phyloP scores from a whole-genome alignment of 2,329 filamentous ascomycete genomes.

The Phyllosticta ampelicida region DNA sequence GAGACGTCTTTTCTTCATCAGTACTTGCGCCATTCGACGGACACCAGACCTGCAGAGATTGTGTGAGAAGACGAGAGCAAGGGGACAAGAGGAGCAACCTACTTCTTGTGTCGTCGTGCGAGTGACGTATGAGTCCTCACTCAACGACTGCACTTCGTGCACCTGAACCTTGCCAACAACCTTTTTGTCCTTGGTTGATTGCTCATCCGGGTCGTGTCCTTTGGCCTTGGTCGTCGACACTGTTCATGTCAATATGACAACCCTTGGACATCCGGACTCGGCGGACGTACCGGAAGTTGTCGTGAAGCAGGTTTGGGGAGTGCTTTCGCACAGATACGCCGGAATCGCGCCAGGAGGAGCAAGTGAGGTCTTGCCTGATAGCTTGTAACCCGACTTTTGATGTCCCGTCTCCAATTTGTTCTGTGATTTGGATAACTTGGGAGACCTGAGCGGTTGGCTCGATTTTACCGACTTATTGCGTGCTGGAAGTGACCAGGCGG shows the following conservation, averaged over 20 bases:
- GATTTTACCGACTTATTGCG: conserved; percentile 1
- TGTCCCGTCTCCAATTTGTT: background rate
- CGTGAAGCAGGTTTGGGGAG: background rate
- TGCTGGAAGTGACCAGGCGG: conserved; percentile 4
- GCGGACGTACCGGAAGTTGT: background rate
- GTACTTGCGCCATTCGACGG: background rate
- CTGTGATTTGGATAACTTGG: background rate
- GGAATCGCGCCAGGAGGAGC: background rate
- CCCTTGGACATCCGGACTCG: background rate
- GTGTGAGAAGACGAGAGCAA: background rate
- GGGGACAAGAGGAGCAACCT: background rate
- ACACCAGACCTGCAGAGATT: background rate
- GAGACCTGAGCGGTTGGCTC: background rate
- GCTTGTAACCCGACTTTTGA: background rate
- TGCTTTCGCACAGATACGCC: background rate
- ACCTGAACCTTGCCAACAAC: conserved; percentile 12
- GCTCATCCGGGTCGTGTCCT: background rate
- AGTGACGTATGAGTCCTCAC: conserved; percentile 19
- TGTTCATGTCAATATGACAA: background rate
- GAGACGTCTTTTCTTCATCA: conserved; percentile 6
- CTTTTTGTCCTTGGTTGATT: conserved; percentile 6
- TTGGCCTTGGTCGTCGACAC: conserved; percentile 1
- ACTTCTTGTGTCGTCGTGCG: conserved; percentile 15
- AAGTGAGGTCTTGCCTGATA: background rate
- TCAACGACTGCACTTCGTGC: conserved; percentile 18